phyloP scores from a whole-genome alignment of 495 filamentous ascomycete genomes.

The Hypomontagnella monticulosa region DNA sequence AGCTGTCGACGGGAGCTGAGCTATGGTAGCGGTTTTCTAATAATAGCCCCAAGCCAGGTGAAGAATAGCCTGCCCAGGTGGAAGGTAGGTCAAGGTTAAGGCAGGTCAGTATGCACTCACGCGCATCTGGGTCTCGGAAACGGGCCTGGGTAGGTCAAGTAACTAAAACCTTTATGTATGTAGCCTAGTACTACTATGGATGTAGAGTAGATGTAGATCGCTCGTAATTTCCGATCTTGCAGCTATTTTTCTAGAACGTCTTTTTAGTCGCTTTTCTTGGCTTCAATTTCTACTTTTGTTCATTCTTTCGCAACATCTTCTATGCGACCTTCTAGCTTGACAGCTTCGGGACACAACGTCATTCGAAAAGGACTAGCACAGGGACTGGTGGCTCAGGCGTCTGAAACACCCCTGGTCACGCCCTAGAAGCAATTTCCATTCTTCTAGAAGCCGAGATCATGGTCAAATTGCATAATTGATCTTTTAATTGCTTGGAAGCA shows the following conservation, averaged over 20 bases:
- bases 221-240: slow-evolving; percentile 42
- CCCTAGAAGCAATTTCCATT: slow-evolving; percentile 53
- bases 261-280: slow-evolving; percentile 15
- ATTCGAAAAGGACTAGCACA: slow-evolving; percentile 10
- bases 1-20: slow-evolving; percentile 10
- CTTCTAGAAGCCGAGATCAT: slow-evolving; percentile 59
- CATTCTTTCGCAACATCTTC: neutral
- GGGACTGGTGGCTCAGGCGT: slow-evolving; percentile 39
- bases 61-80: neutral
- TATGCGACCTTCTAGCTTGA: slow-evolving; percentile 20
- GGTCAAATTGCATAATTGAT: slow-evolving; percentile 58
- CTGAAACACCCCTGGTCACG: slow-evolving; percentile 42
- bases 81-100: neutral
- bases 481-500: slow-evolving; percentile 61
- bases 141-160: too few relatives aligned
- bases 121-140: too few relatives aligned
- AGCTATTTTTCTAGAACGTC: slow-evolving; percentile 20
- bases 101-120: neutral
- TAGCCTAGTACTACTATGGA: too few relatives aligned
- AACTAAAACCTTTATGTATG: too few relatives aligned
- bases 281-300: slow-evolving; percentile 13
- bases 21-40: slow-evolving; percentile 22
- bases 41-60: slow-evolving; percentile 16
- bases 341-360: slow-evolving; percentile 26
- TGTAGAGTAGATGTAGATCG: slow-evolving; percentile 40